Evolutionary conservation across 768 basidiomycete species (phyloP).

Genomic region (Phlebiopsis flavidoalba): DNA sequence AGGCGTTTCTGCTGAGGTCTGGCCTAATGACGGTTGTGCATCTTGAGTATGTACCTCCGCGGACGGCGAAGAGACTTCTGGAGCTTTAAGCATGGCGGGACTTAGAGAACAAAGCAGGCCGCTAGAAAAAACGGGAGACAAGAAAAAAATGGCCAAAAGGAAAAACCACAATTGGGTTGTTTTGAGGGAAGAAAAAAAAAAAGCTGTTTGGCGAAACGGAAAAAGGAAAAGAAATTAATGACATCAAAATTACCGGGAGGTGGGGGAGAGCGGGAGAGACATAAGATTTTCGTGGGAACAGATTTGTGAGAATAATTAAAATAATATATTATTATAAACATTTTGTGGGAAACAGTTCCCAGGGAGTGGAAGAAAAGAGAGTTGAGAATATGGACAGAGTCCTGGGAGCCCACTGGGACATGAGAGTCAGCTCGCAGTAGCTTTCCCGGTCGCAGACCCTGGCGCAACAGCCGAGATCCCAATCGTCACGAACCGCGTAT

Average conservation of each 20-base stretch:
- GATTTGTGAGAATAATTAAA: neutral
- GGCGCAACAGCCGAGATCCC: conserved; percentile 2
- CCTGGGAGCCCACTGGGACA: neutral
- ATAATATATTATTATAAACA: too few relatives aligned
- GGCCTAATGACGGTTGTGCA: conserved; percentile 42
- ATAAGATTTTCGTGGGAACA: neutral
- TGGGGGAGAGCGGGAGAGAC: neutral
- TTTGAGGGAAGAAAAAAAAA: too few relatives aligned
- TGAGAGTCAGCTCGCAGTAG: neutral
- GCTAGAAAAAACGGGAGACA: neutral
- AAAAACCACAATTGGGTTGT: too few relatives aligned
- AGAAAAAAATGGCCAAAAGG: too few relatives aligned
- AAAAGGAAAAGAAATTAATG: too few relatives aligned
- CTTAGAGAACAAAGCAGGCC: neutral
- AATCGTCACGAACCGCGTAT: neutral
- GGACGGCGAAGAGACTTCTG: conserved; percentile 28
- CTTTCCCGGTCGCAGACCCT: neutral
- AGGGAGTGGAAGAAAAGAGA: conserved; percentile 3
- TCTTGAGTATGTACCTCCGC: conserved; percentile 19
- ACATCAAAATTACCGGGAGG: too few relatives aligned
- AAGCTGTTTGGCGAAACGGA: too few relatives aligned
- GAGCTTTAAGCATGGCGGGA: conserved; percentile 33
- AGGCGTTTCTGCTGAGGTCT: conserved; percentile 70
- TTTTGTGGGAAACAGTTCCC: too few relatives aligned
- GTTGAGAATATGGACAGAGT: neutral